Evolutionary conservation across 345 rosid genomes (phyloP), one percentile per base, ranked within the genome.

Genomic region (Cochlearia excelsa): DNA sequence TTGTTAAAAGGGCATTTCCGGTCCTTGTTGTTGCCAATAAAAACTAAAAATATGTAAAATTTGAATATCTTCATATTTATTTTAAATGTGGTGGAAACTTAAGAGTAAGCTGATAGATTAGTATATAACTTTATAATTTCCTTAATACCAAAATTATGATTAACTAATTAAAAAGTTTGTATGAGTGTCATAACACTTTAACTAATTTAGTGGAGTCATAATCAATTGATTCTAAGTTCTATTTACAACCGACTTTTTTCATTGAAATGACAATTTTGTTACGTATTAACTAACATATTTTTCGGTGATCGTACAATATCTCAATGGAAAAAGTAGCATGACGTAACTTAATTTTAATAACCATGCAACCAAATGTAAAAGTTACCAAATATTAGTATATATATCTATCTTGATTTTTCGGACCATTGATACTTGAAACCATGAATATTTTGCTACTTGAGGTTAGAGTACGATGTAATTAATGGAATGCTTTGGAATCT

Each of bases 391-490:
- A 16, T 16, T 16, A 30, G 6, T 34, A 7, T 49, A 49, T 10
- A 9, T 26, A 44, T 66, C 40, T 40, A 51, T 43, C 5, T 46
- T 43, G 34, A n/a, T 6, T 47, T 28, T 26, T 9, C 16, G 6
- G 47, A 45, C 48, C 28, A 37, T 52, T n/a, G 38, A 31, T 60
- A 16, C 23, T 16, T 16, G 23, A 16, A 16, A 16, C 29, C 26
- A 27, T n/a, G n/a, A 16, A 16, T 16, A n/a, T 54, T 54, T 61
- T 54, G 23, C 68, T 61, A 61, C 34, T 69, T 69, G 57, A 61
- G 51, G 73, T 16, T 60, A 31, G 38, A 40, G 73, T 69, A 69
- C 62, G 57, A 50, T 57, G 57, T 57, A 57, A 49, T 10, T 49
- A 31, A 16, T 16, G 43, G 51, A 50, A 33, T 44, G 57, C 26